These are phyloP conservation scores for Colletotrichum limetticola DNA, from an alignment of 2,329 filamentous ascomycete species.

Conservation along the genomic window DNA sequence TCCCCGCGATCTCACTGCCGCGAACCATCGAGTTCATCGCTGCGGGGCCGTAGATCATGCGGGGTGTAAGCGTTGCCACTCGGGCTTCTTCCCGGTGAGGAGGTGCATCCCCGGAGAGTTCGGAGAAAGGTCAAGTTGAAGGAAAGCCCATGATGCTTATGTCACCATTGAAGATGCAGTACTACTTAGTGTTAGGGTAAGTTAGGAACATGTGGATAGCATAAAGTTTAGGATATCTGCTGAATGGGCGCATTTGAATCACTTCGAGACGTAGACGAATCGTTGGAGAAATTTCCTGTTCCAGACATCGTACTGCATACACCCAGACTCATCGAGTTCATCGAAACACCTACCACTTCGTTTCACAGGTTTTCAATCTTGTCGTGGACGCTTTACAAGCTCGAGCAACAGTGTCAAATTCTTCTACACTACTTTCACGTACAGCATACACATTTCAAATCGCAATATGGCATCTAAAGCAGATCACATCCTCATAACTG, in stretches of 20 bases:
- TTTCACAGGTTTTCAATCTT: too few relatives aligned
- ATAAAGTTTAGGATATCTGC: neutral
- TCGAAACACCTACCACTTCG: neutral
- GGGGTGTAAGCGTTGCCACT: neutral
- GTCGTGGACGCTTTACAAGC: too few relatives aligned
- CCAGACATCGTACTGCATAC: too few relatives aligned
- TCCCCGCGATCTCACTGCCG: neutral
- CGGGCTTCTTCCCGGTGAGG: constrained; percentile 25
- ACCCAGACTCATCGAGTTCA: too few relatives aligned
- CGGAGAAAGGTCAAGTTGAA: neutral
- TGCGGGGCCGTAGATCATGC: neutral
- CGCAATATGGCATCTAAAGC: constrained; percentile 1
- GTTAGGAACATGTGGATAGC: neutral
- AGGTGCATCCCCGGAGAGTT: neutral
- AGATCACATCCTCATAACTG: constrained; percentile 68
- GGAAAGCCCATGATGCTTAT: neutral
- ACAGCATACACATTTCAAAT: neutral
- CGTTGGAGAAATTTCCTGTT: neutral
- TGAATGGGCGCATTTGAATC: neutral
- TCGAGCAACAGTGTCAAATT: neutral
- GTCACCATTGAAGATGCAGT: too few relatives aligned
- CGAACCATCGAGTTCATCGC: neutral
- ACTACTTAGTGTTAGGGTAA: too few relatives aligned
- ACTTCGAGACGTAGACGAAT: neutral
- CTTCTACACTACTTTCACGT: neutral